Percentiles rank a stretch among this genome's conserved stretches.
Conservation (phyloP, 106 monocot genomes). For the Acorus calamus region DNA sequence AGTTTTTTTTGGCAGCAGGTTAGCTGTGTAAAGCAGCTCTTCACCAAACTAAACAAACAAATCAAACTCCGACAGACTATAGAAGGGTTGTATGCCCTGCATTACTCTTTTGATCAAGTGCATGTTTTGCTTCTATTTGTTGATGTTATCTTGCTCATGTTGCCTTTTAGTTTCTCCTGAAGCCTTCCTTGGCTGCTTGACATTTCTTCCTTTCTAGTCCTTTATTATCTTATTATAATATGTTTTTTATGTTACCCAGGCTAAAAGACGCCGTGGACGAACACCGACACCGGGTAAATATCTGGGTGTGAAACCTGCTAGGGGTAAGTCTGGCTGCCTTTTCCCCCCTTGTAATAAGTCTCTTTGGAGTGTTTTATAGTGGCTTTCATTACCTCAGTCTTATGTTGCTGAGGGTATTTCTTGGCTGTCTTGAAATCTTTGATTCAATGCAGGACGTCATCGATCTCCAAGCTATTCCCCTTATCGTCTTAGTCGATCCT, state of each 20-base stretch:
- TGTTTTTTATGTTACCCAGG: conserved; percentile 18
- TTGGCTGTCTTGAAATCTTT: background rate
- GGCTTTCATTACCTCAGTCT: no score
- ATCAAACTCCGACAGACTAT: conserved; percentile 30
- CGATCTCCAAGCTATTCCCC: conserved; percentile 42
- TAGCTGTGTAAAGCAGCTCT: conserved; percentile 57
- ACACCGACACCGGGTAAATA: conserved; percentile 79
- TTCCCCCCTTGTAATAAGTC: background rate
- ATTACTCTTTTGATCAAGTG: conserved; percentile 19
- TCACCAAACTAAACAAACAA: conserved; percentile 58
- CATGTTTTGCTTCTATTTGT: background rate
- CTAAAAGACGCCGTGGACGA: conserved; percentile 52
- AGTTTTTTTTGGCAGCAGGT: conserved; percentile 57
- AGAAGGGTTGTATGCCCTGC: conserved; percentile 67
- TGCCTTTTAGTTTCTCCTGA: background rate
- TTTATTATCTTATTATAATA: background rate
- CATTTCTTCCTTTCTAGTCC: background rate
- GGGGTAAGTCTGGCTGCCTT: conserved; percentile 22
- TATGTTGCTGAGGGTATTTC: no score
- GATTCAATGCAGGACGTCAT: conserved; percentile 4
- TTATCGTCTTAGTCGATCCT: conserved; percentile 9
- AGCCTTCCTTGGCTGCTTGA: background rate
- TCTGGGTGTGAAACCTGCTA: conserved; percentile 34
- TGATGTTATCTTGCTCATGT: background rate
- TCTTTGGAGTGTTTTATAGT: no score